These are phyloP conservation scores for Epichloe sylvatica DNA, from an alignment of 2,329 filamentous ascomycete genomes.

Conservation along the genomic window DNA sequence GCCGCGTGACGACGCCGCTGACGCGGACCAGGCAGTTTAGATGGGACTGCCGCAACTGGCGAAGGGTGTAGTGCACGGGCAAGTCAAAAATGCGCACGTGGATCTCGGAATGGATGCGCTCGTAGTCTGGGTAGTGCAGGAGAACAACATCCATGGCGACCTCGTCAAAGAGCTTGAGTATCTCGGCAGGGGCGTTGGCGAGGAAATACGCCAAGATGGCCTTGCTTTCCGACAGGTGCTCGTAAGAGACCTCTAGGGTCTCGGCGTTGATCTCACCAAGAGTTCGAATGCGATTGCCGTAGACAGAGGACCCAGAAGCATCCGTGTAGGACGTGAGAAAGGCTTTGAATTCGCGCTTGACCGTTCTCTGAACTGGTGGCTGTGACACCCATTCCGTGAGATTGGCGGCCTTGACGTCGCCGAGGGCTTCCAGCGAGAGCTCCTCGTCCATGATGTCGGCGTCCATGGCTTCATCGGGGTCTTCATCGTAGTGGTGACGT, in stretches of 20 bases:
- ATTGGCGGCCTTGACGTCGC: conserved; percentile 85
- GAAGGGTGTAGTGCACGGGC: conserved; percentile 86
- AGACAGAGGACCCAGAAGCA: conserved; percentile 76
- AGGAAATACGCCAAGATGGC: conserved; percentile 92
- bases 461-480: conserved; percentile 81
- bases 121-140: conserved; percentile 93
- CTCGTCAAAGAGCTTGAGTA: conserved; percentile 90
- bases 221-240: conserved; percentile 79
- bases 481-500: conserved; percentile 86
- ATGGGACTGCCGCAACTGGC: conserved; percentile 87
- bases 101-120: conserved; percentile 93
- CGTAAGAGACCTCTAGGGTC: conserved; percentile 89
- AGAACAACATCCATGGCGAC: conserved; percentile 94
- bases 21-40: conserved; percentile 92
- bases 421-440: conserved; percentile 76
- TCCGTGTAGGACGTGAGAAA: conserved; percentile 96
- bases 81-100: conserved; percentile 94
- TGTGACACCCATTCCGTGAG: conserved; percentile 92
- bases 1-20: conserved; percentile 84
- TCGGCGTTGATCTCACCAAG: conserved; percentile 97
- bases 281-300: conserved; percentile 84
- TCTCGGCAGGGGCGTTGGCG: conserved; percentile 87
- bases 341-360: conserved; percentile 92
- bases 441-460: conserved; percentile 94
- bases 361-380: conserved; percentile 78